Evolutionary conservation across 2,329 filamentous ascomycete species (phyloP), one percentile per base, ranked within the genome.

Genomic region (Diaporthe ilicicola): DNA sequence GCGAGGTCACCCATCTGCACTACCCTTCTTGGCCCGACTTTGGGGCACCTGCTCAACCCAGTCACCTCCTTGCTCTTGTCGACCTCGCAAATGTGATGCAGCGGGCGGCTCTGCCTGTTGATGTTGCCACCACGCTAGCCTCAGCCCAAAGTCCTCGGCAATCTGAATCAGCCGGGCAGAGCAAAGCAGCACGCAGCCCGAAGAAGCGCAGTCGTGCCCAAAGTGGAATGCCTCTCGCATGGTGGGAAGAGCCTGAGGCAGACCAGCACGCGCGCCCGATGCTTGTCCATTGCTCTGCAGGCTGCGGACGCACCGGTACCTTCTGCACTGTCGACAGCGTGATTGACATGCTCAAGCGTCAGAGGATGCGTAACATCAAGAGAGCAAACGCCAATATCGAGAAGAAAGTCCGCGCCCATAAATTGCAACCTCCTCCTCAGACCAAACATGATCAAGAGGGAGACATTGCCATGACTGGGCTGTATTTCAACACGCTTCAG

Each of bases 1-100:
- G 95, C 29, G 95, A 98, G 81, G 92, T 99, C 73, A 98, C 95
- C 0, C 96, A 99, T 76, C 84, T 99, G 17, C 95, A 98, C 78
- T 98, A 98, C 79, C 91, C 94, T 0, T 91, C 92, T n/a, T 99
- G 96, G 96, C 96, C 96, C 0, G 96, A 99, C 78, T 98, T 98
- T 81, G 96, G 96, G 24, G 92, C 94, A 0, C 95, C 95, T 0
- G 94, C 96, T 0, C 93, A 97, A 77, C 94, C 96, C 1, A 90
- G 90, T 6, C 94, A 98, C 77, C 87, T 99, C 2, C 86, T 99
- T 19, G 93, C 92, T 2, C 83, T 99, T 19, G 93, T 98, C n/a
- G 94, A 98, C 80, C 89, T 97, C 66, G 93, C 92, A 76, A 96
- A 93, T 76, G 86, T 89, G 42, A 94, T 91, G 88, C 92, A 87